Base-by-base conservation (phyloP, 768 basidiomycete genomes). In the Nevesoporus exiguus region DNA sequence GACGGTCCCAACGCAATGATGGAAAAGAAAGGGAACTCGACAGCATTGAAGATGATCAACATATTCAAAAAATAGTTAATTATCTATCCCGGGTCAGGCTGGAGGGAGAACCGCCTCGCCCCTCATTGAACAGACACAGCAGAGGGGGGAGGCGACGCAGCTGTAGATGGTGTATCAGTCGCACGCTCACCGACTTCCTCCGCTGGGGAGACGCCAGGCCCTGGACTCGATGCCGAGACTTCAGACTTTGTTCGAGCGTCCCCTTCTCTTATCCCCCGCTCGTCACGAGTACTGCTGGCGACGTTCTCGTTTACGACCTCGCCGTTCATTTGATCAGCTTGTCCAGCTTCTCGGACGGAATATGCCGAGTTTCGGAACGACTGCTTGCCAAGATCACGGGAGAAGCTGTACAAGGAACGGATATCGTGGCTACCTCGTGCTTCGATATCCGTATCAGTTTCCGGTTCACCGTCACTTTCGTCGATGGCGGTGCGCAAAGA, bases 401-500 rank as follows among this genome's bases (percentile, higher is more conserved):
- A 65, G 60, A 70, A 72, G 63, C 67, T 68, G 39, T 66, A 70
- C 57, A 72, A 31, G 40, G 69, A 64, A 55, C 67, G 70, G 43
- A 70, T 62, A 47, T 58, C 61, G 44, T 68, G 68, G 7, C 57
- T 17, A 33, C 54, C 57, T n/a, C 68, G 64, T 41, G 60, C 45
- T 41, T 71, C 70, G 22, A 59, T 56, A 40, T 70, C 71, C 36
- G 71, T 68, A 31, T 71, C 69, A 5, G 69, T 68, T 36, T 72
- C 71, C 9, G 55, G 64, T 53, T 70, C 69, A 14, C 63, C 68
- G 44, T 70, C 69, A 33, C 70, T 70, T 59, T 70, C 68, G 37
- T 72, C 71, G 11, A 70, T 72, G 19, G 71, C 66, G 1, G 69
- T 70, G 14, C 69, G 69, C 27, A 70, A 65, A 41, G 69, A 70